A percentile compares a stretch with the other conserved stretches of the same genome.
phyloP scores from a whole-genome alignment of 2,329 filamentous ascomycete genomes.

The Fusarium coicis region DNA sequence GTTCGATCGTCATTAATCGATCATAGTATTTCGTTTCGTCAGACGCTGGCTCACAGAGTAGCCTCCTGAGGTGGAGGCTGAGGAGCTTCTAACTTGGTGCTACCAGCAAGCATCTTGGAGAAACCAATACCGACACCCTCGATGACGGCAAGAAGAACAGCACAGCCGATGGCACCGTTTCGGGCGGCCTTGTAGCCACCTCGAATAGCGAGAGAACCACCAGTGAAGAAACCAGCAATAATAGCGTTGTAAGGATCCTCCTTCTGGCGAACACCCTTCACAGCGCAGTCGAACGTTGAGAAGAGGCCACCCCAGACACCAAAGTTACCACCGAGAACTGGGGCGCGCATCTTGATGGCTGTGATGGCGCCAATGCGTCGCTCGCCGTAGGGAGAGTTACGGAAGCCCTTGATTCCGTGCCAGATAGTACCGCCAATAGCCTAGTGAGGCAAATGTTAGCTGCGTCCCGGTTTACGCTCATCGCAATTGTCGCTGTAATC shows the following conservation, averaged over 20 bases:
- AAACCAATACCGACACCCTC: conserved; percentile 97
- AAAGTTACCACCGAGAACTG: conserved; percentile 96
- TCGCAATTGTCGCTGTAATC: conserved; percentile 10
- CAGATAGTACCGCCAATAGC: conserved; percentile 86
- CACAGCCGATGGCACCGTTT: conserved; percentile 96
- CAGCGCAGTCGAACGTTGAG: conserved; percentile 94
- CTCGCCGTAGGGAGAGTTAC: conserved; percentile 92
- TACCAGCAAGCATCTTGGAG: conserved; percentile 91
- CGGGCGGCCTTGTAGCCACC: conserved; percentile 91
- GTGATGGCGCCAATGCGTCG: conserved; percentile 95
- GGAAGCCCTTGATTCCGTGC: conserved; percentile 96
- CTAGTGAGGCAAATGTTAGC: conserved; percentile 52
- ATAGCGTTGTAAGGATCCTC: conserved; percentile 99
- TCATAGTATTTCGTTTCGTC: conserved; percentile 23
- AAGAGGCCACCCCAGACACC: conserved; percentile 98
- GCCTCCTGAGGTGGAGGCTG: conserved; percentile 48
- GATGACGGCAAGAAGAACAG: conserved; percentile 92
- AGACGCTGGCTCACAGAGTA: conserved; percentile 39
- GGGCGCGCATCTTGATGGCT: conserved; percentile 96
- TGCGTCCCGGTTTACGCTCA: neutral
- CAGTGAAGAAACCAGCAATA: conserved; percentile 96
- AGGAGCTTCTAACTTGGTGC: conserved; percentile 79
- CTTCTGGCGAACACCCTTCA: conserved; percentile 94
- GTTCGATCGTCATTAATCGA: conserved; percentile 18
- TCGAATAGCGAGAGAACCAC: conserved; percentile 89